A percentile compares a stretch with the other conserved stretches of the same genome.
Conservation (phyloP, 1,284 basidiomycete species). For the Sporisorium graminicola region DNA sequence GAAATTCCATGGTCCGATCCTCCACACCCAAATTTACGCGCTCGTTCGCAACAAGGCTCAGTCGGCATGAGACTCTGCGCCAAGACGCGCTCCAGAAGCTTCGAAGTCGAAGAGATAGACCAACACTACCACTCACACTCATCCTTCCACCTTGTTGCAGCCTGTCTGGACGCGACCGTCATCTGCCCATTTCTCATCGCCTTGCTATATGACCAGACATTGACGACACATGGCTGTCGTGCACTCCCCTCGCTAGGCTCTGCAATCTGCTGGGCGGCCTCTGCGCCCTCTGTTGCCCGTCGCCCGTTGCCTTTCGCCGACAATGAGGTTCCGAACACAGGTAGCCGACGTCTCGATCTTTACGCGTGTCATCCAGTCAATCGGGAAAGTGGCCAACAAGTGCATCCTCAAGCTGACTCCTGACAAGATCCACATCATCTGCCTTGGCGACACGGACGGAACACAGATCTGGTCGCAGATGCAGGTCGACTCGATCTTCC, state of each 20-base stretch:
- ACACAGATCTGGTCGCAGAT: constrained; percentile 69
- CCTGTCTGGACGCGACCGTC: not conserved
- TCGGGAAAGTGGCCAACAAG: constrained; percentile 62
- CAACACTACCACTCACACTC: constrained; percentile 1
- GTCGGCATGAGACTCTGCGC: not conserved
- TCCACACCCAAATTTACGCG: not conserved
- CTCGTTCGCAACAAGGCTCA: not conserved
- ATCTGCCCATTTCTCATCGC: not conserved
- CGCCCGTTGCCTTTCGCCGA: constrained; percentile 2
- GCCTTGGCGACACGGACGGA: constrained; percentile 58
- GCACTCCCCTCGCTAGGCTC: constrained; percentile 2
- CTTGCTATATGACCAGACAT: not conserved
- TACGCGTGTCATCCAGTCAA: constrained; percentile 62
- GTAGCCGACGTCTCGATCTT: constrained; percentile 59
- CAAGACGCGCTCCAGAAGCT: not conserved
- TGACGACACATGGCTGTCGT: constrained; percentile 1
- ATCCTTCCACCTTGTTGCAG: too few relatives aligned
- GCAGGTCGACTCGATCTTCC: constrained; percentile 55
- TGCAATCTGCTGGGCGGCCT: constrained; percentile 9
- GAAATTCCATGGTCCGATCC: not conserved
- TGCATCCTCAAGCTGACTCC: constrained; percentile 67
- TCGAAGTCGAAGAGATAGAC: constrained; percentile 1
- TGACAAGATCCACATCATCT: constrained; percentile 66
- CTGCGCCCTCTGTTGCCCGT: not conserved
- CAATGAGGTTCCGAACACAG: constrained; percentile 67